Conservation (phyloP, 108 stramenopile genomes). For the Nannochloropsis salina region DNA sequence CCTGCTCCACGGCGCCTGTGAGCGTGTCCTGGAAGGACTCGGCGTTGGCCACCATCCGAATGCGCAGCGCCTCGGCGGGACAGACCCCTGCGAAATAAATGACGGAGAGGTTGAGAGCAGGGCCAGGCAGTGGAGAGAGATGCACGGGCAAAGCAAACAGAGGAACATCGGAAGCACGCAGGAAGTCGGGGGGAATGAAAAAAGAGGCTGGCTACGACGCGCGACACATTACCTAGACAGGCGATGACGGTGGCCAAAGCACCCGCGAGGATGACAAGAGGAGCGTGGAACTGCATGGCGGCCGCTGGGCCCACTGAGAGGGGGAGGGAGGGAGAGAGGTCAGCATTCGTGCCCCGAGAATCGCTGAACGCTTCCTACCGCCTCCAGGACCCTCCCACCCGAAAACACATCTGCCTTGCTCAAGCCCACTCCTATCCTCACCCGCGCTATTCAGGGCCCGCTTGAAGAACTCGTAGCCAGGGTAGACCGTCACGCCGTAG, state of each 20-base stretch:
- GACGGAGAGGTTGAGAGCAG: background rate
- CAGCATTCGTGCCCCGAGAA: background rate
- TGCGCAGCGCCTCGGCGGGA: slow-evolving; percentile 72
- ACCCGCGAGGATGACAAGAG: slow-evolving; percentile 74
- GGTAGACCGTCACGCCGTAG: slow-evolving; percentile 88
- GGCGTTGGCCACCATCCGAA: slow-evolving; percentile 78
- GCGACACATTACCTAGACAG: slow-evolving; percentile 58
- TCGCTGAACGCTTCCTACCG: background rate
- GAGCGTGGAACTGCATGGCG: slow-evolving; percentile 52
- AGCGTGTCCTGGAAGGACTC: slow-evolving; percentile 59
- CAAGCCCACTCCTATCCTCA: slow-evolving; percentile 37
- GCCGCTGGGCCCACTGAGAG: slow-evolving; percentile 48
- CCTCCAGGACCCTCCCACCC: too few relatives aligned
- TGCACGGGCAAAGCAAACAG: background rate
- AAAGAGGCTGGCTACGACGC: background rate
- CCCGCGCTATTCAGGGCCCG: slow-evolving; percentile 52
- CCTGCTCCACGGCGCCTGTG: slow-evolving; percentile 64
- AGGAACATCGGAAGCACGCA: background rate
- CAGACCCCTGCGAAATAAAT: slow-evolving; percentile 47
- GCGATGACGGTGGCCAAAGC: slow-evolving; percentile 78
- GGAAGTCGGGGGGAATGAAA: background rate
- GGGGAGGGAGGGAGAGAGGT: background rate
- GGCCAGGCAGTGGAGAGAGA: background rate
- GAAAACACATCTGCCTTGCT: background rate
- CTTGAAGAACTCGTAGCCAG: slow-evolving; percentile 82